Evolutionary conservation across 1,284 basidiomycete genomes (phyloP).

Genomic region (Pseudozyma thailandica): DNA sequence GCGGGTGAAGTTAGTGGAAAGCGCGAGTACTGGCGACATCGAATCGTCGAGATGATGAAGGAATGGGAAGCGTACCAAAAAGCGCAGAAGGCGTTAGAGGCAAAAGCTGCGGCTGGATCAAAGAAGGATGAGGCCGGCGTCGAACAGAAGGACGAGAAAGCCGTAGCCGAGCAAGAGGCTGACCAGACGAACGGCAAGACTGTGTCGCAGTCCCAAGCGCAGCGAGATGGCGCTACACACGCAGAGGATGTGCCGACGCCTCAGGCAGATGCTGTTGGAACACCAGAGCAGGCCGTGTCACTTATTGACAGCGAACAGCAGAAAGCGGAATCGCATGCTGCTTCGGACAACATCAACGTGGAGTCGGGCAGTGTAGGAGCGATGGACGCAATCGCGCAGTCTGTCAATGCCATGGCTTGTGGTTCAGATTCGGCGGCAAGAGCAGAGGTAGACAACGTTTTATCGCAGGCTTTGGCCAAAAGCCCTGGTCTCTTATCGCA

Average conservation of each 20-base stretch:
- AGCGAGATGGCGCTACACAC: too few species aligned
- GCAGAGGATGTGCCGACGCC: too few species aligned
- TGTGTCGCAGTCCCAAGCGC: too few species aligned
- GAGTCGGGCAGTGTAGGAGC: neutral
- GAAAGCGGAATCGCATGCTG: neutral
- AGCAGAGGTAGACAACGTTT: neutral
- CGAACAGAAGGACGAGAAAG: neutral
- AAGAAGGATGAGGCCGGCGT: neutral
- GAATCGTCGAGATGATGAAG: slow-evolving; percentile 20
- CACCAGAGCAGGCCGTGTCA: neutral
- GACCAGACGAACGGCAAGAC: too few species aligned
- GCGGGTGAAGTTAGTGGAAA: slow-evolving; percentile 36
- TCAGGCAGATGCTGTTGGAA: neutral
- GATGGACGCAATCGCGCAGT: neutral
- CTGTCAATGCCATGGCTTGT: neutral
- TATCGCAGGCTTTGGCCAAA: slow-evolving; percentile 2
- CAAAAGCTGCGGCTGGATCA: slow-evolving; percentile 3
- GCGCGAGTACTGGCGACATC: slow-evolving; percentile 28
- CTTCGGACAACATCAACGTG: neutral
- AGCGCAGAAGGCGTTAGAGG: slow-evolving; percentile 9
- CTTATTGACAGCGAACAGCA: neutral
- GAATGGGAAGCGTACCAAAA: slow-evolving; percentile 23
- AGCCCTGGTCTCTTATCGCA: slow-evolving; percentile 1
- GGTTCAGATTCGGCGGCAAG: neutral
- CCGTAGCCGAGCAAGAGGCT: too few species aligned